phyloP scores from a whole-genome alignment of 345 rosid genomes.

The Gossypium turneri region DNA sequence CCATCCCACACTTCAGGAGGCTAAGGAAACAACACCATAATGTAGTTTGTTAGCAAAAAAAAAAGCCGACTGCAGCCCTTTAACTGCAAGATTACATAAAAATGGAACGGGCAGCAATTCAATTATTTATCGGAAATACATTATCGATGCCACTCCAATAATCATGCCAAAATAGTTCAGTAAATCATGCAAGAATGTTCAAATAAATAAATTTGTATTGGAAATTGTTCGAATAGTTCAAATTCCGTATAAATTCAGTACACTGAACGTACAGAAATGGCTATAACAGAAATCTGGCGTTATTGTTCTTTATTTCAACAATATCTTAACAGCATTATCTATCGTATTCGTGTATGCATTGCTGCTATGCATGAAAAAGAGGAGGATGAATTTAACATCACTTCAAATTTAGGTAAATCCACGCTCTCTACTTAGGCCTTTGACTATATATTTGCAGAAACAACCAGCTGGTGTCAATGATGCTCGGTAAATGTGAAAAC shows the following conservation, averaged over 20 bases:
- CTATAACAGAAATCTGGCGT: background rate
- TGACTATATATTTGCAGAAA: background rate
- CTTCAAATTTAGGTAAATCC: background rate
- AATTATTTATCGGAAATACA: too few species aligned
- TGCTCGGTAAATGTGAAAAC: background rate
- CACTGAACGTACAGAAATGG: too few species aligned
- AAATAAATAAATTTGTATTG: too few species aligned
- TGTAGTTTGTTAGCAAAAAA: background rate
- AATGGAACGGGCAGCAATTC: too few species aligned
- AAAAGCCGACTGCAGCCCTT: background rate
- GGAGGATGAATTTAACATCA: background rate
- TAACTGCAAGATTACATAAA: background rate
- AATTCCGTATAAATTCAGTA: too few species aligned
- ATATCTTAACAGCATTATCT: background rate
- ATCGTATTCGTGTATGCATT: background rate
- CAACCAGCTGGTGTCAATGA: background rate
- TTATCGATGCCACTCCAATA: too few species aligned
- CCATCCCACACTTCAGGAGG: constrained; percentile 94
- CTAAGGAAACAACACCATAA: constrained; percentile 32
- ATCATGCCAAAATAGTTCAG: too few species aligned
- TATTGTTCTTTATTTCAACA: background rate
- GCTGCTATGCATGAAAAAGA: background rate
- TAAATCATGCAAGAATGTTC: too few species aligned
- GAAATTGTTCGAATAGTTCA: too few species aligned
- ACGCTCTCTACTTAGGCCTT: background rate